Percentiles rank a stretch among this genome's conserved stretches.
Evolutionary conservation across 495 filamentous ascomycete genomes (phyloP).

Genomic region (Cenococcum geophilum): DNA sequence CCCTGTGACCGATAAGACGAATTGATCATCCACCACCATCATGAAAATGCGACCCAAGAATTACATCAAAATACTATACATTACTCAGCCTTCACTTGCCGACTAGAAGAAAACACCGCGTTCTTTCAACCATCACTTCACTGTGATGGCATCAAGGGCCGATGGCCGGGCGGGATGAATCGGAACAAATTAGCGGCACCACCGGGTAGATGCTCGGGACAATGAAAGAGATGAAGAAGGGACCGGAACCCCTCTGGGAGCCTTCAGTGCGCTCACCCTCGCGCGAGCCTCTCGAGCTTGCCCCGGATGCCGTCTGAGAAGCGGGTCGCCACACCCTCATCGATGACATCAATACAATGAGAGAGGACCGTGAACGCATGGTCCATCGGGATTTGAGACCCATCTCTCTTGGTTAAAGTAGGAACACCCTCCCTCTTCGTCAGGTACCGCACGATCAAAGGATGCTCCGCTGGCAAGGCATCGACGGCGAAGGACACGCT

Average conservation of each 20-base stretch:
- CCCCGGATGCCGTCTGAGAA: constrained; percentile 40
- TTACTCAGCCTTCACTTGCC: neutral
- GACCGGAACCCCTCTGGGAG: neutral
- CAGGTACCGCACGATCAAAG: constrained; percentile 37
- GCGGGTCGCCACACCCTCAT: constrained; percentile 38
- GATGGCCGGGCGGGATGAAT: neutral
- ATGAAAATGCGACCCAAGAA: neutral
- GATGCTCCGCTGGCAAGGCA: constrained; percentile 35
- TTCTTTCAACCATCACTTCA: neutral
- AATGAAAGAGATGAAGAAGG: neutral
- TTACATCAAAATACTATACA: neutral
- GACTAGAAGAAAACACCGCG: neutral
- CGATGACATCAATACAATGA: constrained; percentile 41
- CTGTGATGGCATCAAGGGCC: neutral
- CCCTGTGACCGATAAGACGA: neutral
- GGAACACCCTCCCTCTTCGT: constrained; percentile 39
- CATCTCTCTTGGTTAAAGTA: constrained; percentile 37
- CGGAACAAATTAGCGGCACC: neutral
- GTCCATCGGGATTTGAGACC: constrained; percentile 35
- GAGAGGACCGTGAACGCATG: constrained; percentile 33
- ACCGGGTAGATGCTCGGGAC: neutral
- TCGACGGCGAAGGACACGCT: constrained; percentile 36
- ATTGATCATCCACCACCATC: neutral
- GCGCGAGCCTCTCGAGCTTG: constrained; percentile 36
- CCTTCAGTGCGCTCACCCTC: neutral